phyloP scores from a whole-genome alignment of 768 basidiomycete genomes.

The Tulasnella sp. region DNA sequence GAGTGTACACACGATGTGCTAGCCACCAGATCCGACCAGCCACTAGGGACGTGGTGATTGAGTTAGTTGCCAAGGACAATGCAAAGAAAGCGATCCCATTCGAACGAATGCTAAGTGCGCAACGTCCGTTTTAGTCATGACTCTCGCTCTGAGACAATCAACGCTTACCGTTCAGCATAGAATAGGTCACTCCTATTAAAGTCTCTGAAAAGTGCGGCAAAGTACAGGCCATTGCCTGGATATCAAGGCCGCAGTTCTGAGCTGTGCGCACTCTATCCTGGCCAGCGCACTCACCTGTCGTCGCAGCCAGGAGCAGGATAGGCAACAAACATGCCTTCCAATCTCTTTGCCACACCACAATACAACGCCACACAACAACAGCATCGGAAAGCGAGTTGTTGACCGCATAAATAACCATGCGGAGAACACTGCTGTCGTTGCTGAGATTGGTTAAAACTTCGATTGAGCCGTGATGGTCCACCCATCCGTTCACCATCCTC shows the following conservation, averaged over 20 bases:
- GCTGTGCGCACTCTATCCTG: not conserved
- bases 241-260: not conserved
- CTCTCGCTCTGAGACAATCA: not conserved
- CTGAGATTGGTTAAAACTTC: not conserved
- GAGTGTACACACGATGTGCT: not conserved
- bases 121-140: not conserved
- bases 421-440: not conserved
- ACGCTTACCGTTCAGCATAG: not conserved
- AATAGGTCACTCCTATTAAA: not conserved
- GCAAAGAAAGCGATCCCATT: slow-evolving; percentile 22
- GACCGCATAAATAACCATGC: slow-evolving; percentile 17
- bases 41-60: slow-evolving; percentile 18
- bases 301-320: slow-evolving; percentile 12
- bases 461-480: slow-evolving; percentile 2
- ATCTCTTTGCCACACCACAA: slow-evolving; percentile 24
- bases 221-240: slow-evolving; percentile 16
- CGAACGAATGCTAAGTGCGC: not conserved
- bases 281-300: not conserved
- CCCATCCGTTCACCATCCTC: slow-evolving; percentile 18
- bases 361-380: slow-evolving; percentile 23
- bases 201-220: slow-evolving; percentile 8
- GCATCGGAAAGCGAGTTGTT: slow-evolving; percentile 25
- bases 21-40: slow-evolving; percentile 23
- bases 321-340: slow-evolving; percentile 19
- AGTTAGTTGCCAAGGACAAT: slow-evolving; percentile 13